A percentile compares a stretch with the other conserved stretches of the same genome.
phyloP scores from a whole-genome alignment of 2,329 filamentous ascomycete species.

The Fusarium pilosicola region DNA sequence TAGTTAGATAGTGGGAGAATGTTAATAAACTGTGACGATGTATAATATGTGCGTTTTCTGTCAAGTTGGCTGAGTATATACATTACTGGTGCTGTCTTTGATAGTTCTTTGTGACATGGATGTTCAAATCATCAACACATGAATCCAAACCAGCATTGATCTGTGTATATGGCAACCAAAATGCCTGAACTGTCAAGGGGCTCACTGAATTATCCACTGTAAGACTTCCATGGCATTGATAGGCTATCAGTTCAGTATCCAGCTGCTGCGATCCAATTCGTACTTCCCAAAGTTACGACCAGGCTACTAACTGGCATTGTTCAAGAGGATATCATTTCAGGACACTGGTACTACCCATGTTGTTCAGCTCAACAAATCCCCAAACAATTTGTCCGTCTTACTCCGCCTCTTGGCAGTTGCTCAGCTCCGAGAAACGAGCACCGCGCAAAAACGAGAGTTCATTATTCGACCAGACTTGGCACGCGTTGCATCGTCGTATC shows the following conservation, averaged over 20 bases:
- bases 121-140: neutral
- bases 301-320: too few species aligned
- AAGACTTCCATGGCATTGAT: neutral
- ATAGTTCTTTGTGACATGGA: neutral
- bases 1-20: too few species aligned
- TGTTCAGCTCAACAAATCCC: neutral
- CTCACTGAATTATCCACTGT: too few species aligned
- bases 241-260: neutral
- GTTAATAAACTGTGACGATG: neutral
- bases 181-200: neutral
- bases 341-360: neutral
- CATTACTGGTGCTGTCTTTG: neutral
- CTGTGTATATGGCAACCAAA: neutral
- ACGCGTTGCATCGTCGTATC: conserved; percentile 20
- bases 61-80: neutral
- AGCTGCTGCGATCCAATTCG: neutral
- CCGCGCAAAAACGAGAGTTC: conserved; percentile 10
- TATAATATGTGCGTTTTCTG: neutral
- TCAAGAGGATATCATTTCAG: neutral
- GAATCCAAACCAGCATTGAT: neutral
- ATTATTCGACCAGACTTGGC: conserved; percentile 22
- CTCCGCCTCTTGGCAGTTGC: neutral
- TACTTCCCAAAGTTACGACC: neutral
- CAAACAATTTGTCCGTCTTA: neutral
- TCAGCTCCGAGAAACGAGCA: neutral